These are phyloP conservation scores for Saturnispora saitoi DNA, from an alignment of 805 yeast species.

Conservation along the genomic window DNA sequence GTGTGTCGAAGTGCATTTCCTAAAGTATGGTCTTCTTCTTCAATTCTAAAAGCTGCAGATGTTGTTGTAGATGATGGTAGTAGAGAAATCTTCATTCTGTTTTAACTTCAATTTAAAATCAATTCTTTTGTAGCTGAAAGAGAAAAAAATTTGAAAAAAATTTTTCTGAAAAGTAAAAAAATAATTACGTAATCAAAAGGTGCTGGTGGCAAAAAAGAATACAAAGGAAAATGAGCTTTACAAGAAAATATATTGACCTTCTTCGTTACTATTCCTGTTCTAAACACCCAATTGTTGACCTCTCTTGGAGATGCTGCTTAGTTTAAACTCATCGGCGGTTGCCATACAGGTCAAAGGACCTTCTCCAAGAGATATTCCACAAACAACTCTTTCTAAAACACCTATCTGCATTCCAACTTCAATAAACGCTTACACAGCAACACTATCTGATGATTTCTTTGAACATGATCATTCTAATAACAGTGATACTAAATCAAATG, in stretches of 20 bases:
- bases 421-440: slow-evolving; percentile 36
- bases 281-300: background rate
- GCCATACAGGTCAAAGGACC: slow-evolving; percentile 54
- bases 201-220: background rate
- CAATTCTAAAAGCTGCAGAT: slow-evolving; percentile 88
- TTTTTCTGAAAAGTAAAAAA: background rate
- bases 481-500: slow-evolving; percentile 19
- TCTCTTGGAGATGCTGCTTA: slow-evolving; percentile 14
- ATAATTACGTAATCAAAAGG: background rate
- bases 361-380: slow-evolving; percentile 77
- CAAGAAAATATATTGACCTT: background rate
- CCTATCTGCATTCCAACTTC: slow-evolving; percentile 35
- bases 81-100: slow-evolving; percentile 34
- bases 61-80: slow-evolving; percentile 88
- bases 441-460: slow-evolving; percentile 37
- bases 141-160: background rate
- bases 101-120: background rate
- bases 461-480: slow-evolving; percentile 33
- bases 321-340: slow-evolving; percentile 29
- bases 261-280: background rate
- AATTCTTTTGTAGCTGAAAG: background rate
- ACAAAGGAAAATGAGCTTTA: background rate
- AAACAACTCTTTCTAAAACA: slow-evolving; percentile 53
- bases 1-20: slow-evolving; percentile 92
- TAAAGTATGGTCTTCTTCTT: slow-evolving; percentile 91